These are phyloP conservation scores for Cucumis cinereus DNA, from an alignment of 306 rosid genomes.

Conservation along the genomic window DNA sequence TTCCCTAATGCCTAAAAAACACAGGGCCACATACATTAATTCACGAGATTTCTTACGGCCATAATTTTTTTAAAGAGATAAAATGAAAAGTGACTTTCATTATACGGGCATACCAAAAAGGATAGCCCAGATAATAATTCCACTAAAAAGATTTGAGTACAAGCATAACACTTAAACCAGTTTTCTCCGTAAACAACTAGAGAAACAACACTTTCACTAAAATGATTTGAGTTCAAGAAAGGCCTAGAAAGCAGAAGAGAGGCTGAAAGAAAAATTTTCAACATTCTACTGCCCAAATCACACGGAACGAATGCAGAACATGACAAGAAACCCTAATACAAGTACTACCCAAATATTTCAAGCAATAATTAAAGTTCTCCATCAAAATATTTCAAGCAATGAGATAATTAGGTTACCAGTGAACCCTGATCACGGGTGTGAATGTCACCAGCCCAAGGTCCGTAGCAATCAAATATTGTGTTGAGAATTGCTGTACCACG, in stretches of 20 bases:
- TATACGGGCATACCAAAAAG: too few species aligned
- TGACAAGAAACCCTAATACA: neutral
- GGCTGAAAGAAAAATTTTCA: neutral
- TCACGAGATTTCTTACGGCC: neutral
- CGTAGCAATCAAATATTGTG: conserved; percentile 78
- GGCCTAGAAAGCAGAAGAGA: neutral
- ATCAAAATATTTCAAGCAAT: neutral
- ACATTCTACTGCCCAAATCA: neutral
- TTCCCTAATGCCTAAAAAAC: neutral
- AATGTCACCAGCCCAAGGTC: conserved; percentile 94
- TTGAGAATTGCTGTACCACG: conserved; percentile 96
- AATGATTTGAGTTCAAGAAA: neutral
- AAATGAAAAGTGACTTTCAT: too few species aligned
- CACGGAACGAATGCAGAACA: neutral
- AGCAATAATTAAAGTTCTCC: neutral
- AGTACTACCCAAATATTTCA: neutral
- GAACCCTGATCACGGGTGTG: conserved; percentile 92
- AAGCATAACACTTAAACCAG: too few species aligned
- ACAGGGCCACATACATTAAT: neutral
- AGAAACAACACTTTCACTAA: too few species aligned
- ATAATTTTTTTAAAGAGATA: neutral
- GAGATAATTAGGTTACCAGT: conserved; percentile 39
- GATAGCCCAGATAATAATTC: neutral
- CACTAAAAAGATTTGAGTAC: neutral
- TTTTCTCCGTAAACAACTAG: too few species aligned